phyloP scores from a whole-genome alignment of 805 yeast genomes.

The Myxozyma udenii region DNA sequence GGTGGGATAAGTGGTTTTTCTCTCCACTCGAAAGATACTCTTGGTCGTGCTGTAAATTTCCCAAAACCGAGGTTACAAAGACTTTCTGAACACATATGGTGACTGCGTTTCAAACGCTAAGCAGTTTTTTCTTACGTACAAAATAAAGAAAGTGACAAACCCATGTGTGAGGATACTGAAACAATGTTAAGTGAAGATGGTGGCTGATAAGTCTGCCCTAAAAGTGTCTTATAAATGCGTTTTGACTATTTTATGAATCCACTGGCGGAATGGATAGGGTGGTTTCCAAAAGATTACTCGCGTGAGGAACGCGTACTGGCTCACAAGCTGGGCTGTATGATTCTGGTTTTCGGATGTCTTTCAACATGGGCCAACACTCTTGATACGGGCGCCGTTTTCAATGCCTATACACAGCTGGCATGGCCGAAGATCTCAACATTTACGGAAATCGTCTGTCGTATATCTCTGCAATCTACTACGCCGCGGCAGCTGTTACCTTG shows the following conservation, averaged over 20 bases:
- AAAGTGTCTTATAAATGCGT: too few species aligned
- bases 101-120: too few species aligned
- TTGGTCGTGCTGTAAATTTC: too few species aligned
- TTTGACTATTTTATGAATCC: constrained; percentile 18
- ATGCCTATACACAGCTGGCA: constrained; percentile 47
- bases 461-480: constrained; percentile 30
- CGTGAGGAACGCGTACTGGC: constrained; percentile 19
- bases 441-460: constrained; percentile 34
- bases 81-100: too few species aligned
- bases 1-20: too few species aligned
- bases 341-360: constrained; percentile 9
- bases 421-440: constrained; percentile 38
- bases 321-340: constrained; percentile 15
- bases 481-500: constrained; percentile 39
- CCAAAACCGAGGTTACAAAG: too few species aligned
- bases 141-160: too few species aligned
- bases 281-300: constrained; percentile 12
- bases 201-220: too few species aligned
- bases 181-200: too few species aligned
- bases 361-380: constrained; percentile 18
- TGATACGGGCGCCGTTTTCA: constrained; percentile 31
- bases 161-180: too few species aligned
- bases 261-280: constrained; percentile 11
- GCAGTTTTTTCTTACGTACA: too few species aligned
- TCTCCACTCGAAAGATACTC: too few species aligned